Evolutionary conservation across 768 basidiomycete species (phyloP), one percentile per base, ranked within the genome.

Genomic region (Clavaria fumosa): DNA sequence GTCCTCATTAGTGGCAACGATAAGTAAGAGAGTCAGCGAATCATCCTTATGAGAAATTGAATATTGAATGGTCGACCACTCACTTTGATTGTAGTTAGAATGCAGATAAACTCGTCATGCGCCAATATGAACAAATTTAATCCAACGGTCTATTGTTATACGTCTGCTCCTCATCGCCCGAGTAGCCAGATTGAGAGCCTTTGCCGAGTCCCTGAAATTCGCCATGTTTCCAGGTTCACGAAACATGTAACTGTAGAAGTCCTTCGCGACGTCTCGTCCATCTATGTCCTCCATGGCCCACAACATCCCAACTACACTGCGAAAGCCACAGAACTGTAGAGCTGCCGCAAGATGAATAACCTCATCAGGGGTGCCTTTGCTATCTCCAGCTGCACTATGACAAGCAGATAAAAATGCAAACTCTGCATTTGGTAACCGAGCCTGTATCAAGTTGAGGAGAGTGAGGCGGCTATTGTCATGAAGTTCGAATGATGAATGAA

Each of bases 371-470:
- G 50, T 45, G 1, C 42, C 23, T n/a, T 31, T 37, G 1, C 45
- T 31, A 20, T 54, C 51, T 1, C 62, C 60, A 22, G 45, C 52
- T 1, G 61, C 63, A 4, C 59, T 67, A 37, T 69, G 54, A 41
- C 67, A 69, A 0, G 67, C 66, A 4, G 66, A 65, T 2, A 69
- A 53, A 46, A 66, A 63, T 0, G 59, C 67, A 27, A 68, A 50
- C 31, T 53, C 47, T 17, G 55, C 49, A 40, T 42, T n/a, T 7
- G 50, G 48, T 36, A 59, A 33, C 33, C 45, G 27, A 3, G 43
- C 43, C 40, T 28, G 38, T 20, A 57, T 45, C 11, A 60, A 41
- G 19, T 38, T 39, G 28, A 50, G 19, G 11, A 56, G 18, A 26
- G 48, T 47, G 23, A 54, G 41, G 14, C 42, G 47, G 6, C 46